These are phyloP conservation scores for Hanseniaspora jakobsenii DNA, from an alignment of 805 yeast species.

Conservation along the genomic window DNA sequence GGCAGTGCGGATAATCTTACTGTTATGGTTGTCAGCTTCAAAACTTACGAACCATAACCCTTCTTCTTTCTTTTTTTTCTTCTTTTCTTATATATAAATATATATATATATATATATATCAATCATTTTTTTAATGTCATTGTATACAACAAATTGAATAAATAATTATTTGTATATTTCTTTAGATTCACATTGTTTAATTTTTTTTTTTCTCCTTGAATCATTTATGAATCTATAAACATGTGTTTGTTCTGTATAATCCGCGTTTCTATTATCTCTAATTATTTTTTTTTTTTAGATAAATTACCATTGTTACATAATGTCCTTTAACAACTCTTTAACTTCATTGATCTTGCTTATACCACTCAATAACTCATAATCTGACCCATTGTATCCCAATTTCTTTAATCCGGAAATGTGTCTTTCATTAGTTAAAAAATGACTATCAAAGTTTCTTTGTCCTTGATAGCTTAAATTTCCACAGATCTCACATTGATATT, in stretches of 20 bases:
- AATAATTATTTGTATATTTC: too few relatives aligned
- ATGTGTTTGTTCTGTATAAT: too few relatives aligned
- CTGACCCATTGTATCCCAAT: conserved; percentile 53
- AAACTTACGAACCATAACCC: conserved; percentile 15
- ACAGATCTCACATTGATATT: conserved; percentile 74
- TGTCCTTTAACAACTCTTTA: conserved; percentile 36
- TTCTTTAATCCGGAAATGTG: conserved; percentile 65
- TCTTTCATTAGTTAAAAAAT: conserved; percentile 56
- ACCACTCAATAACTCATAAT: conserved; percentile 43
- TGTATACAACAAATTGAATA: too few relatives aligned
- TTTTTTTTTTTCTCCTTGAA: too few relatives aligned
- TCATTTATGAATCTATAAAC: too few relatives aligned
- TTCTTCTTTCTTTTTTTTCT: too few relatives aligned
- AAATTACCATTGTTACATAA: neutral
- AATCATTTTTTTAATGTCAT: neutral
- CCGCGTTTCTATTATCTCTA: too few relatives aligned
- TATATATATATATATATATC: neutral
- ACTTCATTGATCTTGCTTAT: conserved; percentile 63
- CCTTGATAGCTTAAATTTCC: conserved; percentile 67
- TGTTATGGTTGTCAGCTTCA: conserved; percentile 62
- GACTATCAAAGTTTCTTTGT: conserved; percentile 54
- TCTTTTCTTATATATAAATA: neutral
- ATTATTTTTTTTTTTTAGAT: neutral
- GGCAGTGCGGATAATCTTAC: conserved; percentile 87
- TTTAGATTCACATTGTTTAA: too few relatives aligned